These are phyloP conservation scores for Prunus padus DNA, from an alignment of 306 rosid genomes.

Conservation along the genomic window DNA sequence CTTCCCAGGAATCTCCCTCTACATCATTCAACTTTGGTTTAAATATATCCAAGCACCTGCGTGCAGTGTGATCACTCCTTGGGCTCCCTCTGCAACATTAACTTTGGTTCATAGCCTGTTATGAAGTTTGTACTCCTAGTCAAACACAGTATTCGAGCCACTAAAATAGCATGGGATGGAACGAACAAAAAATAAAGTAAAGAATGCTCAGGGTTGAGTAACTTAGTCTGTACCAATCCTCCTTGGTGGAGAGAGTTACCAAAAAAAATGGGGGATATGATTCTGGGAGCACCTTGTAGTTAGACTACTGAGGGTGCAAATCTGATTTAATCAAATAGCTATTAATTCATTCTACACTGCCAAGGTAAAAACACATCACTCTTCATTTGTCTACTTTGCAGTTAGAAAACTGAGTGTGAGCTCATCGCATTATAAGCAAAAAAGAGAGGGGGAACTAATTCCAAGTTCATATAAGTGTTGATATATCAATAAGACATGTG, in stretches of 20 bases:
- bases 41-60: constrained; percentile 74
- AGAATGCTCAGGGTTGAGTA: background rate
- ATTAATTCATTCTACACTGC: background rate
- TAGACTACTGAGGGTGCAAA: background rate
- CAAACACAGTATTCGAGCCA: constrained; percentile 28
- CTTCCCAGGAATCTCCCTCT: constrained; percentile 96
- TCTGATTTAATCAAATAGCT: background rate
- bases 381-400: background rate
- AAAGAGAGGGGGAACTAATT: background rate
- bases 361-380: background rate
- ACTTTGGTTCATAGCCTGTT: constrained; percentile 65
- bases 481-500: background rate
- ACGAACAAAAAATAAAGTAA: background rate
- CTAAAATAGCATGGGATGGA: constrained; percentile 8
- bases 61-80: constrained; percentile 67
- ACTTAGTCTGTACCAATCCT: background rate
- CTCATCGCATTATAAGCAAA: background rate
- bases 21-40: constrained; percentile 69
- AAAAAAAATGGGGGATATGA: background rate
- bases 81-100: constrained; percentile 90
- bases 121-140: constrained; percentile 54
- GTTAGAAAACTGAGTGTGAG: too few species aligned
- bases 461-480: background rate
- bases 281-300: background rate
- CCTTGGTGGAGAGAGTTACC: background rate